These are phyloP conservation scores for Aspergillus vadensis DNA, from an alignment of 2,329 filamentous ascomycete species.

Conservation along the genomic window DNA sequence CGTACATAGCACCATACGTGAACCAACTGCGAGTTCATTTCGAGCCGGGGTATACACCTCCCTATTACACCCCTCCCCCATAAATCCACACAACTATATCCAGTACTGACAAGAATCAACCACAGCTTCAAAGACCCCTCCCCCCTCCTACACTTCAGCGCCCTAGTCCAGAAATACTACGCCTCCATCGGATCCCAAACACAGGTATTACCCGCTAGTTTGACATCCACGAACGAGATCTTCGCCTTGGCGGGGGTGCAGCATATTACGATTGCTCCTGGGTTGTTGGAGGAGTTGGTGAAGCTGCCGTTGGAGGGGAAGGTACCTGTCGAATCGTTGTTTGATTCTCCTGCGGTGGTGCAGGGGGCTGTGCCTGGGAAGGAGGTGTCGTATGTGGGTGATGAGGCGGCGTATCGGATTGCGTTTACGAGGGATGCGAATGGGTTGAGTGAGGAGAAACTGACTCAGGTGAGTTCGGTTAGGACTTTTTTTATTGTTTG, in stretches of 20 bases:
- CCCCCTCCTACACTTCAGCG: slow-evolving; percentile 51
- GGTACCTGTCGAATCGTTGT: slow-evolving; percentile 35
- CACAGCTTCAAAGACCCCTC: slow-evolving; percentile 27
- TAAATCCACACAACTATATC: neutral
- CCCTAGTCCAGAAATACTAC: slow-evolving; percentile 58
- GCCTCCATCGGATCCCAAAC: slow-evolving; percentile 46
- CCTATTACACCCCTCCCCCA: too few species aligned
- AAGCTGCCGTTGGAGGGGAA: slow-evolving; percentile 36
- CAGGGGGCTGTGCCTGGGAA: slow-evolving; percentile 10
- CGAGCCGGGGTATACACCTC: slow-evolving; percentile 38
- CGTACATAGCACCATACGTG: slow-evolving; percentile 66
- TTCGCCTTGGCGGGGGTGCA: slow-evolving; percentile 59
- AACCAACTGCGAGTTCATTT: slow-evolving; percentile 67
- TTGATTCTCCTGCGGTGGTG: slow-evolving; percentile 15
- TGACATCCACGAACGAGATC: slow-evolving; percentile 61
- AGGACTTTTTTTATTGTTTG: neutral
- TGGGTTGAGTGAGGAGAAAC: slow-evolving; percentile 51
- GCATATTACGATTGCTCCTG: slow-evolving; percentile 62
- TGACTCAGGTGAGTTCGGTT: slow-evolving; percentile 41
- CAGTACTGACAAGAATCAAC: neutral
- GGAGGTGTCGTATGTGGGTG: slow-evolving; percentile 34
- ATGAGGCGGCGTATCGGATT: slow-evolving; percentile 54
- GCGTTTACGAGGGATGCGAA: slow-evolving; percentile 51
- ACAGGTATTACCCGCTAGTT: slow-evolving; percentile 58
- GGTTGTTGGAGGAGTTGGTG: slow-evolving; percentile 53